phyloP scores from a whole-genome alignment of 768 basidiomycete species.

The Termitomyces sp. region DNA sequence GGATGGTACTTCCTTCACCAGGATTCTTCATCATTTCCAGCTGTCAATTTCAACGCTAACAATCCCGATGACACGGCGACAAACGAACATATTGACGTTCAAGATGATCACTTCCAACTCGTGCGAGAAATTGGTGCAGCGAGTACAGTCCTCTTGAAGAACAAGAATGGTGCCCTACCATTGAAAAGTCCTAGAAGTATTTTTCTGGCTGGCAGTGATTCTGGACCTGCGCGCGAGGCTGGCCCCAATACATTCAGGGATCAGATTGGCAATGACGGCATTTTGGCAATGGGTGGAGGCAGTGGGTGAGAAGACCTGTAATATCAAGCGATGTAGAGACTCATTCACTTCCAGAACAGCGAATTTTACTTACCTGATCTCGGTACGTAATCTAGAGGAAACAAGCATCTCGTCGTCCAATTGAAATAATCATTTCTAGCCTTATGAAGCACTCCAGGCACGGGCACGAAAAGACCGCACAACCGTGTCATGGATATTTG shows the following conservation, averaged over 20 bases:
- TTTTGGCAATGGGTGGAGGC: slow-evolving; percentile 93
- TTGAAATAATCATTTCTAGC: slow-evolving; percentile 29
- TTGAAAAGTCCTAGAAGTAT: slow-evolving; percentile 53
- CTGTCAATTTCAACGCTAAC: slow-evolving; percentile 69
- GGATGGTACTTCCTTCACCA: slow-evolving; percentile 64
- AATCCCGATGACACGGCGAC: slow-evolving; percentile 38
- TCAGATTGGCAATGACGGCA: slow-evolving; percentile 55
- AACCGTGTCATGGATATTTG: slow-evolving; percentile 57
- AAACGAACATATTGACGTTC: slow-evolving; percentile 63
- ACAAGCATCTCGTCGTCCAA: background rate
- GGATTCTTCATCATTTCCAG: slow-evolving; percentile 56
- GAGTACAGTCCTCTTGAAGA: slow-evolving; percentile 74
- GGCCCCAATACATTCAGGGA: slow-evolving; percentile 72
- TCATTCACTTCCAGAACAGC: slow-evolving; percentile 53
- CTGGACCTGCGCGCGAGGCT: slow-evolving; percentile 46
- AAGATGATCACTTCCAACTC: slow-evolving; percentile 58
- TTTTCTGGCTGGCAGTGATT: slow-evolving; percentile 57
- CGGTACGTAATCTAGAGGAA: slow-evolving; percentile 35
- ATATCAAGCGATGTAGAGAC: slow-evolving; percentile 16
- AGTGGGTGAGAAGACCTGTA: slow-evolving; percentile 2
- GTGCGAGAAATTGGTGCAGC: slow-evolving; percentile 72
- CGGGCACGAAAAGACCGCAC: slow-evolving; percentile 63
- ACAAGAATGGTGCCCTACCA: slow-evolving; percentile 49
- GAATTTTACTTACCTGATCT: slow-evolving; percentile 73
- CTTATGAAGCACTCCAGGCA: slow-evolving; percentile 74